Evolutionary conservation across 1,139 yeast genomes (phyloP).

Genomic region (Maudiozyma humilis): DNA sequence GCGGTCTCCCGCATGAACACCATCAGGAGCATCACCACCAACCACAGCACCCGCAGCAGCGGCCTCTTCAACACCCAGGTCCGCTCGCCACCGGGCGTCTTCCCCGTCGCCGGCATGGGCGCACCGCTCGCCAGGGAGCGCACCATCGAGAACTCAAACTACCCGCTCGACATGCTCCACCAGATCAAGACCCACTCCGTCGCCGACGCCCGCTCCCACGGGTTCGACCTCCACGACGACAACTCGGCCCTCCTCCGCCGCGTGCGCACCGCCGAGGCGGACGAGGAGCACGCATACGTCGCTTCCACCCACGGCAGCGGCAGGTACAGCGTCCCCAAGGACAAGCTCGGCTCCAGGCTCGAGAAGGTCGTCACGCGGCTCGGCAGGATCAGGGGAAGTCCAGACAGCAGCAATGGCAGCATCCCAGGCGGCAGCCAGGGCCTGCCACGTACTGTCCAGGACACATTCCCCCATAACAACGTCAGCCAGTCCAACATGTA

Average conservation of each 20-base stretch:
- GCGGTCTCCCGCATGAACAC: not conserved
- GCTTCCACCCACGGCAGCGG: slow-evolving; percentile 10
- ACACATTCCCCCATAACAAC: slow-evolving; percentile 18
- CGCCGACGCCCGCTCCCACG: not conserved
- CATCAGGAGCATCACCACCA: not conserved
- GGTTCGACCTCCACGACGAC: not conserved
- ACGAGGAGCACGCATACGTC: slow-evolving; percentile 25
- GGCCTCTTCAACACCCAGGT: not conserved
- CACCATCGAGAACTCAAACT: slow-evolving; percentile 42
- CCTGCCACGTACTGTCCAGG: slow-evolving; percentile 22
- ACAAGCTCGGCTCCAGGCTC: slow-evolving; percentile 32
- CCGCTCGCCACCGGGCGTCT: slow-evolving; percentile 64
- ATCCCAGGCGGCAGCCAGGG: not conserved
- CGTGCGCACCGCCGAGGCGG: slow-evolving; percentile 15
- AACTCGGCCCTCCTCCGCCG: slow-evolving; percentile 4
- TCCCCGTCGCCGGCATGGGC: slow-evolving; percentile 75
- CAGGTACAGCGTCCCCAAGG: slow-evolving; percentile 31
- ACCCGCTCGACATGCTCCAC: not conserved
- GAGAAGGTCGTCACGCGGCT: slow-evolving; percentile 28
- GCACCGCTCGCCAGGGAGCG: slow-evolving; percentile 47
- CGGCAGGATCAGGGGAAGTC: not conserved
- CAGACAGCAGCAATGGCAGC: not conserved
- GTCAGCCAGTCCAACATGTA: not conserved
- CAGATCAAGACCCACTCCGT: not conserved
- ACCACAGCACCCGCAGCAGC: not conserved